phyloP scores from a whole-genome alignment of 495 filamentous ascomycete genomes.

The Cercophora sp. region DNA sequence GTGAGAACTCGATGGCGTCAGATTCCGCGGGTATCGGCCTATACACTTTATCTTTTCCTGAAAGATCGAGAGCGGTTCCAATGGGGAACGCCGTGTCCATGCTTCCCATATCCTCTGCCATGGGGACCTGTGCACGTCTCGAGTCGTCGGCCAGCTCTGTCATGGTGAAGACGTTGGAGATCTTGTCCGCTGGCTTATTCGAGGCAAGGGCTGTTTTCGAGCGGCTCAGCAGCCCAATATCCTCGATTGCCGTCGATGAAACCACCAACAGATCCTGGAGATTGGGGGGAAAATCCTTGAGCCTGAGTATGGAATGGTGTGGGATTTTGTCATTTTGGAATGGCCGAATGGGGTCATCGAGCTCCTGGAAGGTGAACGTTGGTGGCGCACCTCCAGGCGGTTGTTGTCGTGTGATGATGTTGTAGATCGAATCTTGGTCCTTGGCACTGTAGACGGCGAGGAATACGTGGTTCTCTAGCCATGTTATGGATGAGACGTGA shows the following conservation, averaged over 20 bases:
- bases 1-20: constrained; percentile 69
- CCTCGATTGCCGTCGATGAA: constrained; percentile 69
- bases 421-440: constrained; percentile 57
- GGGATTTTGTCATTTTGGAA: constrained; percentile 63
- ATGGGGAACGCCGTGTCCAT: constrained; percentile 70
- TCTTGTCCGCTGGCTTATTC: constrained; percentile 55
- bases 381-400: constrained; percentile 27
- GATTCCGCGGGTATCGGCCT: constrained; percentile 71
- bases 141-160: constrained; percentile 73
- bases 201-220: constrained; percentile 61
- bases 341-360: constrained; percentile 67
- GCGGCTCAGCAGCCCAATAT: constrained; percentile 73
- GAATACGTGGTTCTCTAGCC: constrained; percentile 88
- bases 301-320: constrained; percentile 68
- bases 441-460: constrained; percentile 66
- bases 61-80: constrained; percentile 78
- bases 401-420: constrained; percentile 67
- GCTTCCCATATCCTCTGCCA: constrained; percentile 56
- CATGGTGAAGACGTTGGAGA: constrained; percentile 64
- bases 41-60: constrained; percentile 69
- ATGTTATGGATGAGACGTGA: constrained; percentile 79
- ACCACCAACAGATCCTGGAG: constrained; percentile 77
- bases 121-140: constrained; percentile 70
- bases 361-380: constrained; percentile 63
- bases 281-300: constrained; percentile 74